Percentiles rank a stretch among this genome's conserved stretches.
Conservation (phyloP, 371 early-diverging fungal species). For the Batkoa obscura region DNA sequence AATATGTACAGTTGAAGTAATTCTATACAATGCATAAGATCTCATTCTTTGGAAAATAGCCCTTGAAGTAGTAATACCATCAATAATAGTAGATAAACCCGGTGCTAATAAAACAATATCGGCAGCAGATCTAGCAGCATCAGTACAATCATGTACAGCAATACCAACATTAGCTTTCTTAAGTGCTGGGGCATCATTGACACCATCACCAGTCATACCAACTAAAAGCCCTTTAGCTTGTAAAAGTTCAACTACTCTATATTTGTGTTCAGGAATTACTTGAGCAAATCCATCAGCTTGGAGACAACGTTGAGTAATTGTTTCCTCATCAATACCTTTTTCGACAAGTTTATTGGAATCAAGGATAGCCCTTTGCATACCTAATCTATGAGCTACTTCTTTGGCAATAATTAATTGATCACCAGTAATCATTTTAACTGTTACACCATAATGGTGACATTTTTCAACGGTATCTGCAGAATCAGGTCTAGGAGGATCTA, state of each 20-base stretch:
- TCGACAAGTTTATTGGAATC: constrained; percentile 60
- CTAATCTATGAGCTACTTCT: constrained; percentile 67
- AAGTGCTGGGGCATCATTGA: constrained; percentile 84
- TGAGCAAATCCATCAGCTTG: constrained; percentile 93
- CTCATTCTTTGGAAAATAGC: constrained; percentile 81
- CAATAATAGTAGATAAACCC: constrained; percentile 70
- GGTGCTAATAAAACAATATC: constrained; percentile 76
- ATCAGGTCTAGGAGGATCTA: constrained; percentile 73
- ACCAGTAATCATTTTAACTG: constrained; percentile 82
- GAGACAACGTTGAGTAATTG: constrained; percentile 55
- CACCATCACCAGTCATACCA: constrained; percentile 82
- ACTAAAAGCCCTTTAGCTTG: constrained; percentile 48
- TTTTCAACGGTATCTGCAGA: constrained; percentile 36
- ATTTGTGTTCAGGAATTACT: constrained; percentile 92
- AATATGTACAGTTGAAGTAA: constrained; percentile 73
- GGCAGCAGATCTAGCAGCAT: constrained; percentile 74
- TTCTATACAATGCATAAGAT: constrained; percentile 75
- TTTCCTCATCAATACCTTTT: constrained; percentile 61
- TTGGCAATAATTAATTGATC: constrained; percentile 78
- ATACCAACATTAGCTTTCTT: constrained; percentile 55
- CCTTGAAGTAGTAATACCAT: constrained; percentile 56
- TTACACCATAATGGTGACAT: constrained; percentile 48
- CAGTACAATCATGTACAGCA: constrained; percentile 70
- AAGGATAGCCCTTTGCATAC: constrained; percentile 59
- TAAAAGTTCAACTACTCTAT: constrained; percentile 73